Base-by-base conservation (phyloP, 805 yeast species). In the Cyberlindnera maritima region DNA sequence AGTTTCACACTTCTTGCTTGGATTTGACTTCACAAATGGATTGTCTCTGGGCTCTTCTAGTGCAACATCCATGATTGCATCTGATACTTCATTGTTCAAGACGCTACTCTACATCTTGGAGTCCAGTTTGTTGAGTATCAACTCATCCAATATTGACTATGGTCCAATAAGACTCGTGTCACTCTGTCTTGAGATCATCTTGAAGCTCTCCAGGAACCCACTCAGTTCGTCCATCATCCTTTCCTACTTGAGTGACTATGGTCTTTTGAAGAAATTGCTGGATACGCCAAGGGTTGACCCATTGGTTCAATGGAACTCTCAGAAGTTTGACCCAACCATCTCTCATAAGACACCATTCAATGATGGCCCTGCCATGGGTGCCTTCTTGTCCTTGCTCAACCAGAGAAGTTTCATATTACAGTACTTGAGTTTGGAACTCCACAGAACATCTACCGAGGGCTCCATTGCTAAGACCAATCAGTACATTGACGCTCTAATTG, bases 1-100 rank as follows among this genome's bases (percentile, higher is more conserved):
- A 0, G 74, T 85, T 1, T 69, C 92, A 1, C 97, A 90, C 60
- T 83, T 84, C 55, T 62, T 92, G 9, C 71, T 92, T 1, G 98
- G 98, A 0, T 89, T 82, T 63, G 81, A 79, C 36, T 66, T 75
- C 32, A 64, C 67, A 2, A 77, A 74, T 43, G 70, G 75, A n/a
- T 66, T 81, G 18, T 63, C 77, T 0, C 62, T 82, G n/a, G 80
- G 81, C 3, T 52, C 63, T 2, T 71, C 74, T 14, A 50, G 60
- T 3, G 61, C 70, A 1, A 60, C 67, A 1, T 80, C 88, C 0
- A 79, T 80, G 20, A 75, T 84, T 43, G 66, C 65, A 2, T 76
- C 88, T 0, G 70, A 66, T 0, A 69, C 72, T 14, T 83, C 90
- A 2, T 62, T 86, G 9, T 71, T 91, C 38, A 72, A 69, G 26